Conservation (phyloP, 306 rosid genomes). For the Sicyos edulis region DNA sequence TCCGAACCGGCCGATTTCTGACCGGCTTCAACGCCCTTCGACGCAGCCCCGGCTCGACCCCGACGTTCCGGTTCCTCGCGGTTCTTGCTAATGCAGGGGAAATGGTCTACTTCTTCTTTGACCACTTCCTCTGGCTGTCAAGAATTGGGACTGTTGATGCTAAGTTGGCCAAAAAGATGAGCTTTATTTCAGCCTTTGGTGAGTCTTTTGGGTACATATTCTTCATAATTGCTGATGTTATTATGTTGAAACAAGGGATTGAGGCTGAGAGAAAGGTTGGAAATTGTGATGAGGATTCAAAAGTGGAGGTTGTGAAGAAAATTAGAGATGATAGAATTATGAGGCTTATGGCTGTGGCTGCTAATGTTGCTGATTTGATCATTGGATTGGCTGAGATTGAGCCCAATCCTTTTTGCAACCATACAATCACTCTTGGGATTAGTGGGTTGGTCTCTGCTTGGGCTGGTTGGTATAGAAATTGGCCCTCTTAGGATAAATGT, state of each 20-base stretch:
- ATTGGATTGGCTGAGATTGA: constrained; percentile 83
- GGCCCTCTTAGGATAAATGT: constrained; percentile 51
- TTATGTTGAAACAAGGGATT: constrained; percentile 48
- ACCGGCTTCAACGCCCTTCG: constrained; percentile 75
- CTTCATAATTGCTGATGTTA: constrained; percentile 66
- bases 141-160: constrained; percentile 71
- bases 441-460: constrained; percentile 98
- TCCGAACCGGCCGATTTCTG: constrained; percentile 66
- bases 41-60: constrained; percentile 55
- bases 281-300: constrained; percentile 18
- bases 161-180: constrained; percentile 48
- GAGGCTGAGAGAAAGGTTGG: constrained; percentile 47
- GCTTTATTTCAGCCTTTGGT: constrained; percentile 82
- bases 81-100: constrained; percentile 74
- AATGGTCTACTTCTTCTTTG: constrained; percentile 90
- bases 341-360: constrained; percentile 86
- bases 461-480: constrained; percentile 98
- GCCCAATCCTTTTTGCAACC: constrained; percentile 83
- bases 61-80: constrained; percentile 42
- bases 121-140: constrained; percentile 86
- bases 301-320: constrained; percentile 32
- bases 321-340: constrained; percentile 72
- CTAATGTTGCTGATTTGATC: constrained; percentile 82
- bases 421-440: constrained; percentile 73
- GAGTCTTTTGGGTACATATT: constrained; percentile 82